A percentile compares a stretch with the other conserved stretches of the same genome.
Conservation (phyloP, 805 yeast genomes). For the Grigorovia yakushimaensis region DNA sequence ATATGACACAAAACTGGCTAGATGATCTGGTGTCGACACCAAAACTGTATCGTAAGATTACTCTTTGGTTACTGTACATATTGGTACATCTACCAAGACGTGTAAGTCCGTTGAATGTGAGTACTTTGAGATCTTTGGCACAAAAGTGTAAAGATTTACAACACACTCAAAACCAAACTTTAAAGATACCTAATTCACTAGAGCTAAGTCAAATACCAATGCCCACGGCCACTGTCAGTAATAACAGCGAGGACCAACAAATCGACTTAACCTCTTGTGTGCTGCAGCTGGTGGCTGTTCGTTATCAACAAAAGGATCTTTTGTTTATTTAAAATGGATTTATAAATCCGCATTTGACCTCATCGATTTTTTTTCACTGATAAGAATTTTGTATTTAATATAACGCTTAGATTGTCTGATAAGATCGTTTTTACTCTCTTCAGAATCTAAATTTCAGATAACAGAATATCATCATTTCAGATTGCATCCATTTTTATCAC, state of each 20-base stretch:
- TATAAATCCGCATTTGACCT: neutral
- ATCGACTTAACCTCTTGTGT: neutral
- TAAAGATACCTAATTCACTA: neutral
- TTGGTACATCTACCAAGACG: constrained; percentile 19
- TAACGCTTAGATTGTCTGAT: neutral
- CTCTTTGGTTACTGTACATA: constrained; percentile 21
- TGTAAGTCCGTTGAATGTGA: constrained; percentile 19
- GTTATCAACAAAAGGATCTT: neutral
- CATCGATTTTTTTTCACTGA: neutral
- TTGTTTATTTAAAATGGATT: neutral
- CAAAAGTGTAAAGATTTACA: constrained; percentile 14
- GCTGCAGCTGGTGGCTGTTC: neutral
- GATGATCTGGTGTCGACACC: constrained; percentile 14
- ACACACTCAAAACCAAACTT: neutral
- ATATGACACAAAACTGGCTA: constrained; percentile 22
- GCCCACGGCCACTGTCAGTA: neutral
- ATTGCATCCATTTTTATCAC: too few relatives aligned
- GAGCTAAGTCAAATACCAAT: neutral
- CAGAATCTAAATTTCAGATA: too few relatives aligned
- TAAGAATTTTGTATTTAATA: neutral
- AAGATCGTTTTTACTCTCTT: too few relatives aligned
- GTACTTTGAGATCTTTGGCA: constrained; percentile 22
- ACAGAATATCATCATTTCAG: too few relatives aligned
- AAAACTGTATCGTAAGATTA: constrained; percentile 5
- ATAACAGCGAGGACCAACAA: too few relatives aligned